Evolutionary conservation across 306 rosid species (phyloP).

Genomic region (Castanea crenata): DNA sequence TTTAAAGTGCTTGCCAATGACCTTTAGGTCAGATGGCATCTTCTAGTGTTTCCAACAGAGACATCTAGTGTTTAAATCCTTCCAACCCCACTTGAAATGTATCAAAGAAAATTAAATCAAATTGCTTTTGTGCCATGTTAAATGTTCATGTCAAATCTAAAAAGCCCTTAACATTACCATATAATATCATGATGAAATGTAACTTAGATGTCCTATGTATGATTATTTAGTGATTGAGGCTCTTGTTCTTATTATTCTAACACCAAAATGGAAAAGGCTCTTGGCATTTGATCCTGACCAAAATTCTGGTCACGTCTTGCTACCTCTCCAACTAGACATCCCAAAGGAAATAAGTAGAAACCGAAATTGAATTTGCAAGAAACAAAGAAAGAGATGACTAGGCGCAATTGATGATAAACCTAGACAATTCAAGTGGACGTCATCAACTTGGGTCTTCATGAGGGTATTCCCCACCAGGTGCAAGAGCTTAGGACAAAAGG

Average conservation of each 20-base stretch:
- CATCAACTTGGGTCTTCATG: conserved; percentile 75
- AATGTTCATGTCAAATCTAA: neutral
- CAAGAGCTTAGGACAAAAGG: conserved; percentile 69
- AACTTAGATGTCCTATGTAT: neutral
- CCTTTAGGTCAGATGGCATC: too few species aligned
- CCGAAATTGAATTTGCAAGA: neutral
- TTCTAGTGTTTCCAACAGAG: too few species aligned
- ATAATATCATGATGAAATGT: neutral
- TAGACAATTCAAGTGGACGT: conserved; percentile 82
- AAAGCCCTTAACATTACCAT: neutral
- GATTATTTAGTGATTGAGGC: neutral
- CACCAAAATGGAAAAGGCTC: neutral
- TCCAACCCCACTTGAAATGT: too few species aligned
- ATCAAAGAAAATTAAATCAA: neutral
- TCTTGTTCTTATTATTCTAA: neutral
- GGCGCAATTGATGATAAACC: conserved; percentile 47
- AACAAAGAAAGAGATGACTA: conserved; percentile 9
- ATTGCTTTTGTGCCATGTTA: neutral
- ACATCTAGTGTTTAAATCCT: too few species aligned
- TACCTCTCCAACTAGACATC: conserved; percentile 12
- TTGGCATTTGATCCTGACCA: neutral
- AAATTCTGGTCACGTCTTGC: neutral
- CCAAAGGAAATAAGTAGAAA: neutral
- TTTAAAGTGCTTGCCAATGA: neutral
- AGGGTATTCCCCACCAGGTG: conserved; percentile 70